Conservation (phyloP, 2,329 filamentous ascomycete species). For the Arthrinium puccinioides region DNA sequence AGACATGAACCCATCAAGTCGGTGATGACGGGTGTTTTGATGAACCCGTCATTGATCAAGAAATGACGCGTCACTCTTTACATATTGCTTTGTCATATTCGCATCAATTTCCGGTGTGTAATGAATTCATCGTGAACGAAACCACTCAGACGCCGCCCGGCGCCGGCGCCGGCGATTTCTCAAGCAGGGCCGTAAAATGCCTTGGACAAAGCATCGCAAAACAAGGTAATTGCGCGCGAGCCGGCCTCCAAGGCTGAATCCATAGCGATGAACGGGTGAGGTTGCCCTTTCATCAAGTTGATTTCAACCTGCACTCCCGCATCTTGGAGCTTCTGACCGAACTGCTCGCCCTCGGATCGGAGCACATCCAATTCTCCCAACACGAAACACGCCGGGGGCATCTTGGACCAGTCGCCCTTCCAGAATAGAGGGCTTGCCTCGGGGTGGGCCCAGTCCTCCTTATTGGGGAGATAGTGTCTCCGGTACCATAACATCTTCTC, state of each 20-base stretch:
- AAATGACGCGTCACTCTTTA: too few relatives aligned
- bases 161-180: too few relatives aligned
- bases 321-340: slow-evolving; percentile 37
- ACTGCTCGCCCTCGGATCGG: slow-evolving; percentile 43
- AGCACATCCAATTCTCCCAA: slow-evolving; percentile 51
- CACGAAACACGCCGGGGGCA: slow-evolving; percentile 45
- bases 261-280: slow-evolving; percentile 53
- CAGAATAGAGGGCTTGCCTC: slow-evolving; percentile 50
- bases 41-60: too few relatives aligned
- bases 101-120: too few relatives aligned
- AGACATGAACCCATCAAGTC: too few relatives aligned
- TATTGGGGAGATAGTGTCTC: slow-evolving; percentile 45
- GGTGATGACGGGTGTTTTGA: too few relatives aligned
- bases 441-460: slow-evolving; percentile 35
- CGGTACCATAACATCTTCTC: slow-evolving; percentile 56
- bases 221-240: slow-evolving; percentile 37
- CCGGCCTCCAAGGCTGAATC: slow-evolving; percentile 46
- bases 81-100: too few relatives aligned
- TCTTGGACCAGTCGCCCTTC: slow-evolving; percentile 36
- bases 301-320: slow-evolving; percentile 41
- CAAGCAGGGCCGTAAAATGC: slow-evolving; percentile 9
- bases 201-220: slow-evolving; percentile 22
- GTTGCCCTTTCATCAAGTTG: slow-evolving; percentile 45
- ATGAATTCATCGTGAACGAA: too few relatives aligned
- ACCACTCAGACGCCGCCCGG: too few relatives aligned